Percentiles rank a stretch among this genome's conserved stretches.
These are phyloP conservation scores for Onygenales sp. DNA, from an alignment of 2,329 filamentous ascomycete species.

Conservation along the genomic window DNA sequence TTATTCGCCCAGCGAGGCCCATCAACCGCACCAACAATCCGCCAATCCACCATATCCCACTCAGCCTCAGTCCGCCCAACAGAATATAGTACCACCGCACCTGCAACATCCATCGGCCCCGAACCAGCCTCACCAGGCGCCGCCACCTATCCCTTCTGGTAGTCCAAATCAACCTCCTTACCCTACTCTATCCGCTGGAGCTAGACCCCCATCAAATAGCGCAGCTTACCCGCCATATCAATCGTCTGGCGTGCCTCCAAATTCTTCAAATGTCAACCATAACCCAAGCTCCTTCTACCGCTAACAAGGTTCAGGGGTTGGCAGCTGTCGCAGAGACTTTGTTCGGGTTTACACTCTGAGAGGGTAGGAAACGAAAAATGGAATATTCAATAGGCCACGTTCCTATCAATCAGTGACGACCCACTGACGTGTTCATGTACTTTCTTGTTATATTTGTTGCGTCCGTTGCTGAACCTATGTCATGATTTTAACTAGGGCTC, in stretches of 20 bases:
- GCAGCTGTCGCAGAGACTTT: too few species aligned
- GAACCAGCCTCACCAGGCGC: constrained; percentile 17
- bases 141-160: constrained; percentile 25
- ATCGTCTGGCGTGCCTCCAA: constrained; percentile 19
- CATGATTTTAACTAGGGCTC: too few species aligned
- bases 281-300: constrained; percentile 33
- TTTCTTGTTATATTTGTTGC: too few species aligned
- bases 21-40: constrained; percentile 7
- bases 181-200: constrained; percentile 20
- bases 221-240: constrained; percentile 30
- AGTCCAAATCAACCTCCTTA: constrained; percentile 24
- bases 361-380: too few species aligned
- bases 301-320: constrained; percentile 9
- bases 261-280: constrained; percentile 14
- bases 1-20: constrained; percentile 29
- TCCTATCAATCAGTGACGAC: too few species aligned
- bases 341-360: too few species aligned
- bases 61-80: constrained; percentile 13
- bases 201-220: constrained; percentile 11
- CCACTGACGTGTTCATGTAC: too few species aligned
- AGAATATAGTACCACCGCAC: constrained; percentile 11
- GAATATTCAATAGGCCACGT: too few species aligned
- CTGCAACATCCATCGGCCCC: constrained; percentile 16
- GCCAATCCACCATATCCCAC: constrained; percentile 14
- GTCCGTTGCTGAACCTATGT: too few species aligned